A percentile compares a stretch with the other conserved stretches of the same genome.
Evolutionary conservation across 352 stramenopile species (phyloP).

Genomic region (Pythium monospermum): DNA sequence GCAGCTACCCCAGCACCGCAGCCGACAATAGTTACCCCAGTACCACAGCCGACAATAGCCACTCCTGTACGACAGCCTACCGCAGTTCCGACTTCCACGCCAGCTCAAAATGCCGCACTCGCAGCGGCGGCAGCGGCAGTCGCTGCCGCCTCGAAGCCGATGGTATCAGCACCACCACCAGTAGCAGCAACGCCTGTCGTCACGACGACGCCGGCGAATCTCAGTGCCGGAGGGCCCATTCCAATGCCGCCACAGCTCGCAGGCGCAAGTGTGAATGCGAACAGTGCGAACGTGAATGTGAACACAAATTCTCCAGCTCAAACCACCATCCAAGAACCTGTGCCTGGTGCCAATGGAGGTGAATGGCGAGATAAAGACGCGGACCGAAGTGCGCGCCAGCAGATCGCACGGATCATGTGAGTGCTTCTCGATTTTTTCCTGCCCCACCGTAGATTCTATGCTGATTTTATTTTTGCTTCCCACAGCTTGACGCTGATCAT

Average conservation of each 20-base stretch:
- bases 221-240: constrained; percentile 8
- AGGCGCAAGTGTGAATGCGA: constrained; percentile 3
- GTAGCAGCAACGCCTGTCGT: constrained; percentile 3
- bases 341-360: constrained; percentile 20
- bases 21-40: too few species aligned
- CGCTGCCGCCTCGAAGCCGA: background rate
- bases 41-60: too few species aligned
- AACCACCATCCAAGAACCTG: constrained; percentile 1
- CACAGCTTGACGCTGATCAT: constrained; percentile 83
- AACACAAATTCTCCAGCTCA: too few species aligned
- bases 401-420: constrained; percentile 88
- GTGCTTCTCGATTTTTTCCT: too few species aligned
- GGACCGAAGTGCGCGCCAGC: constrained; percentile 68
- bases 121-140: background rate
- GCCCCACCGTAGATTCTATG: too few species aligned
- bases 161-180: background rate
- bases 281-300: background rate
- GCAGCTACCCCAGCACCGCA: background rate
- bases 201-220: background rate
- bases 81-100: background rate
- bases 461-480: background rate
- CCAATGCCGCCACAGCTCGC: constrained; percentile 20
- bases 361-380: constrained; percentile 87
- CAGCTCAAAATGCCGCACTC: background rate
- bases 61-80: constrained; percentile 20